Percentiles rank a stretch among this genome's conserved stretches.
Evolutionary conservation across 2,329 filamentous ascomycete species (phyloP).

Genomic region (Myriangium duriaei): DNA sequence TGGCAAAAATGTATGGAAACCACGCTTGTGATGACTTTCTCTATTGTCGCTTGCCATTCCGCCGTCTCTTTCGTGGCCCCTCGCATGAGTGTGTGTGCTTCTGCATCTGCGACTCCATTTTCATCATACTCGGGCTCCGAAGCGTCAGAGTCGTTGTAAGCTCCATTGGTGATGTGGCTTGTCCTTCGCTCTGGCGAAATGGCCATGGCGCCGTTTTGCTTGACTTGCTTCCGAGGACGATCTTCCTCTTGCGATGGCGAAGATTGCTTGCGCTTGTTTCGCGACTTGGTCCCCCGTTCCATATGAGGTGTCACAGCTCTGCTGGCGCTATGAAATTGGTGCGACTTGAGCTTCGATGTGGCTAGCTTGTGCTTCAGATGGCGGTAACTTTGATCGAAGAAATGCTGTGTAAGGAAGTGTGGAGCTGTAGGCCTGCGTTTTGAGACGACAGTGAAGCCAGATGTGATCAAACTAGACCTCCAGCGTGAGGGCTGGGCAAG

Average conservation of each 20-base stretch:
- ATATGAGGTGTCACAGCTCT: conserved; percentile 6
- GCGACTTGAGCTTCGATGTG: conserved; percentile 1
- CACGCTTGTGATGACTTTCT: conserved; percentile 85
- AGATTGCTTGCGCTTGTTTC: conserved; percentile 25
- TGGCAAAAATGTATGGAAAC: conserved; percentile 99
- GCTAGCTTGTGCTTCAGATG: conserved; percentile 9
- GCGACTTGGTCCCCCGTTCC: conserved; percentile 4
- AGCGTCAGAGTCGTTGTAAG: conserved; percentile 16
- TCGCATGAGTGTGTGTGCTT: conserved; percentile 26
- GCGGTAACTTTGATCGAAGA: too few species aligned
- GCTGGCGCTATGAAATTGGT: conserved; percentile 9
- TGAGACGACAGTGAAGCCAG: too few species aligned
- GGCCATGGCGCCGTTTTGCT: conserved; percentile 8
- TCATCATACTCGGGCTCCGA: conserved; percentile 29
- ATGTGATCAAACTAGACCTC: too few species aligned
- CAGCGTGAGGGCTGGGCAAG: too few species aligned
- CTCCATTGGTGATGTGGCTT: conserved; percentile 16
- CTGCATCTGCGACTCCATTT: conserved; percentile 20
- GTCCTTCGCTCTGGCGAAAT: conserved; percentile 7
- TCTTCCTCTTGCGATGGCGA: conserved; percentile 19
- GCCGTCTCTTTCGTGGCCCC: conserved; percentile 50
- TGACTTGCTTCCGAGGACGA: conserved; percentile 24
- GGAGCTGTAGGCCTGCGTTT: too few species aligned
- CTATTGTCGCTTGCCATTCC: conserved; percentile 93
- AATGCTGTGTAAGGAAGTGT: too few species aligned